A percentile compares a stretch with the other conserved stretches of the same genome.
These are phyloP conservation scores for Terana coerulea DNA, from an alignment of 768 basidiomycete genomes.

Conservation along the genomic window DNA sequence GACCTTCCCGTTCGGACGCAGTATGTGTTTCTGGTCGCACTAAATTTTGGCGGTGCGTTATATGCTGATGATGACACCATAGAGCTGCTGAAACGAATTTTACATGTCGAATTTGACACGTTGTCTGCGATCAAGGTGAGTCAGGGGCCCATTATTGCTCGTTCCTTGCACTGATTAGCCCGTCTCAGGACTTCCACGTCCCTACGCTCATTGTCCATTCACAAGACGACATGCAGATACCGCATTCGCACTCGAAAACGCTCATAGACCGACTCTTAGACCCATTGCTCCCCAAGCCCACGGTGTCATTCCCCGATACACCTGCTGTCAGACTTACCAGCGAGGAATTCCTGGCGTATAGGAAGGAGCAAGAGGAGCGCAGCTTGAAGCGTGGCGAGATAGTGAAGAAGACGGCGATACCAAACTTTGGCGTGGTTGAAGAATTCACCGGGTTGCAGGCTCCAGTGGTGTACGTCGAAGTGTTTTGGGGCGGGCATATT, in stretches of 20 bases:
- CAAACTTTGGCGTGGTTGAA: constrained; percentile 48
- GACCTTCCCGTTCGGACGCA: constrained; percentile 53
- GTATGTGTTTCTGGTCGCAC: constrained; percentile 40
- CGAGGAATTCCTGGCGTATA: constrained; percentile 44
- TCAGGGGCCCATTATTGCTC: background rate
- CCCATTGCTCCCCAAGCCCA: constrained; percentile 48
- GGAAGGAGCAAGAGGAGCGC: constrained; percentile 37
- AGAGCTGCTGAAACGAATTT: constrained; percentile 53
- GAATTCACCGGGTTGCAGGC: constrained; percentile 43
- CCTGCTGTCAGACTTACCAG: constrained; percentile 23
- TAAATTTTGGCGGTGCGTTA: background rate
- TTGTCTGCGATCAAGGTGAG: constrained; percentile 57
- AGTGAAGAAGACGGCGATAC: constrained; percentile 41
- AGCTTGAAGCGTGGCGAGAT: constrained; percentile 38
- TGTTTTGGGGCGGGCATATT: constrained; percentile 55
- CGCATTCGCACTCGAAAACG: constrained; percentile 58
- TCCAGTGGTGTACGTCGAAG: constrained; percentile 55
- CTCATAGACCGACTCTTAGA: constrained; percentile 69
- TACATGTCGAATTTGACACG: constrained; percentile 63
- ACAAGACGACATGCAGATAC: constrained; percentile 70
- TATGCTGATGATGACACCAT: background rate
- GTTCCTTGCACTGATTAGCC: background rate
- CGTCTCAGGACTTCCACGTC: constrained; percentile 54
- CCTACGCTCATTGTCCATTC: constrained; percentile 75
- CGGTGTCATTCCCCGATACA: constrained; percentile 34